Evolutionary conservation across 257 asterid species (phyloP).

Genomic region (Voacanga thouarsii): DNA sequence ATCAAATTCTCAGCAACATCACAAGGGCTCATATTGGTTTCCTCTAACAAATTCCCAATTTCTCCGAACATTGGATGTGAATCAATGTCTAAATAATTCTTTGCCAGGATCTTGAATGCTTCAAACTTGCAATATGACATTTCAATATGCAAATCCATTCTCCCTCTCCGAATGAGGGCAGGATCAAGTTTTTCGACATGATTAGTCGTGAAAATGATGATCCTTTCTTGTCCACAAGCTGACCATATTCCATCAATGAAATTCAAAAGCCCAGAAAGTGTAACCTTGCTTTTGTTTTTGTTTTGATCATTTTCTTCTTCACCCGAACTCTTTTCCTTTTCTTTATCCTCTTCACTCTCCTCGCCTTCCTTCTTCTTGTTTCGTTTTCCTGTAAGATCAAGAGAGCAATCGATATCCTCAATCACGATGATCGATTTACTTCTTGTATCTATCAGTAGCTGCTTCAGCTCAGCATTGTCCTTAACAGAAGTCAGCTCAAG

Average conservation of each 20-base stretch:
- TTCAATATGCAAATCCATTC: slow-evolving; percentile 8
- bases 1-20: slow-evolving; percentile 16
- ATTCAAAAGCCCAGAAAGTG: slow-evolving; percentile 13
- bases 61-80: neutral
- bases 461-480: slow-evolving; percentile 11
- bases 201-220: neutral
- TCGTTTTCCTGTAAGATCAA: slow-evolving; percentile 3
- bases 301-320: slow-evolving; percentile 3
- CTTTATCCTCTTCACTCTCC: neutral
- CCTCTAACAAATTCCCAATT: neutral
- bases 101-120: slow-evolving; percentile 2
- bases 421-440: slow-evolving; percentile 10
- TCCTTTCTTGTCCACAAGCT: slow-evolving; percentile 8
- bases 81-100: slow-evolving; percentile 1
- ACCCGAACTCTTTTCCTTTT: neutral
- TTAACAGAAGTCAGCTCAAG: neutral
- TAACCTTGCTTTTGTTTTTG: slow-evolving; percentile 20
- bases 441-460: slow-evolving; percentile 1
- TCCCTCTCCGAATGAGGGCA: slow-evolving; percentile 4
- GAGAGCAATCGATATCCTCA: slow-evolving; percentile 5
- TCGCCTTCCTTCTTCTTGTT: neutral
- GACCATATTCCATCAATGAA: slow-evolving; percentile 13
- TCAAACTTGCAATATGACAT: slow-evolving; percentile 9
- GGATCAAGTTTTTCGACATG: neutral
- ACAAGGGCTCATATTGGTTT: slow-evolving; percentile 6